Evolutionary conservation across 352 stramenopile species (phyloP), one percentile per base, ranked within the genome.

Genomic region (Bremia lactucae): DNA sequence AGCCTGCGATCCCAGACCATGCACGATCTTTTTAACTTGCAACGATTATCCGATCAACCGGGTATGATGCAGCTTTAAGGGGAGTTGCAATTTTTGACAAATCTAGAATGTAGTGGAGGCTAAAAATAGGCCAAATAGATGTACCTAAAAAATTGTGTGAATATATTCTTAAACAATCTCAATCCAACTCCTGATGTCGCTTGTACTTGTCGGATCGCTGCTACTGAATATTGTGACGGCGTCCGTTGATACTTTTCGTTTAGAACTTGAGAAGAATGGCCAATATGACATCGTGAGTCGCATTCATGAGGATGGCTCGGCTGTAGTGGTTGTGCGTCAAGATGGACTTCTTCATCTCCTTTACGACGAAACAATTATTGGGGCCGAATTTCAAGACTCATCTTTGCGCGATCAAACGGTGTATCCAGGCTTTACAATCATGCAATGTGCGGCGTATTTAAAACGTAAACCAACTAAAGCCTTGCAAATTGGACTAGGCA

Each of bases 401-500:
- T 57, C 68, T 13, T 25, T 84, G 29, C 65, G 71, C 19, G 50
- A 62, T 21, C 73, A 87, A 44, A 75, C 76, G 19, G 72, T 69
- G 29, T 89, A 78, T 54, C 76, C 73, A 7, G 76, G 73, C 36
- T 89, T 89, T 41, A 75, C 73, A 21, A 85, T 89, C 61, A 89
- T 87, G 76, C 73, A 88, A 52, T 79, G 66, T 38, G 56, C 67
- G 6, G 52, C 49, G 2, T 88, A 84, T 52, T 45, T 86, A 36
- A 37, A 65, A 20, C 51, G 50, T 10, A 68, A 62, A 36, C 59
- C 79, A 21, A 42, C 46, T 2, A 45, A 55, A 2, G 76, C 72
- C 1, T 19, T 77, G 29, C 76, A 88, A 49, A 72, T 88, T 23
- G 76, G 76, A 9, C 52, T 88, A 18, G 76, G 76, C 23, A 83